Evolutionary conservation across 192 early-diverging fungal genomes (phyloP).

Genomic region (Endogone sp.): DNA sequence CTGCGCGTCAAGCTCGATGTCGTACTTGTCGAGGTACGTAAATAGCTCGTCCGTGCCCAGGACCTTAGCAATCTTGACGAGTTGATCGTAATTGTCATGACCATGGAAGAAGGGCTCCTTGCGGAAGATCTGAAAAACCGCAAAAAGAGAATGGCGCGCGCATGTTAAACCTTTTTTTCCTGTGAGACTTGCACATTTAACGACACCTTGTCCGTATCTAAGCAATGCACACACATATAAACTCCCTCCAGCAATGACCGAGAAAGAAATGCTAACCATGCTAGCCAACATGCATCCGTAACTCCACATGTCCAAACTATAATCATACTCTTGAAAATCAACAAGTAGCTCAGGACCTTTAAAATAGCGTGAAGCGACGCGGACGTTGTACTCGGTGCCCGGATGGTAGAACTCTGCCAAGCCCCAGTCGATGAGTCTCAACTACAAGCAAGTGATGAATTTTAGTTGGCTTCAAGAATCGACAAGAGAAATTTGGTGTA

Average conservation of each 20-base stretch:
- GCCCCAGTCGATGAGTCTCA: conserved; percentile 98
- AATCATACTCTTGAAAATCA: conserved; percentile 98
- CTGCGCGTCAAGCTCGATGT: conserved; percentile 84
- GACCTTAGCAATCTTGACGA: conserved; percentile 98
- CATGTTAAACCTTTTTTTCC: not conserved
- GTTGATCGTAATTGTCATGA: conserved; percentile 98
- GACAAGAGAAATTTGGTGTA: not conserved
- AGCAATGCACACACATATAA: no score
- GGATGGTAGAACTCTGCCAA: conserved; percentile 99
- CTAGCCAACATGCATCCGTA: conserved; percentile 99
- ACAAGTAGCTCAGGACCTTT: conserved; percentile 98
- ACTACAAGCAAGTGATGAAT: conserved; percentile 32
- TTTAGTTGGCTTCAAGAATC: not conserved
- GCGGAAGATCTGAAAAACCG: conserved; percentile 94
- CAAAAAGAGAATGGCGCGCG: not conserved
- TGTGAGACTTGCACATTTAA: not conserved
- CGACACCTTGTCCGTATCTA: no score
- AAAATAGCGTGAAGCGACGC: conserved; percentile 98
- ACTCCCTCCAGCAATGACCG: not conserved
- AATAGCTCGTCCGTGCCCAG: conserved; percentile 95
- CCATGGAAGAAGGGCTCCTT: conserved; percentile 99
- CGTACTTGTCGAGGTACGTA: conserved; percentile 93
- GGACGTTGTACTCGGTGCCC: conserved; percentile 94
- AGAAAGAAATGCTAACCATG: conserved; percentile 67
- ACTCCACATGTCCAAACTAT: conserved; percentile 99